Evolutionary conservation across 192 early-diverging fungal genomes (phyloP), one percentile per base, ranked within the genome.

Genomic region (Entomortierella beljakovae): DNA sequence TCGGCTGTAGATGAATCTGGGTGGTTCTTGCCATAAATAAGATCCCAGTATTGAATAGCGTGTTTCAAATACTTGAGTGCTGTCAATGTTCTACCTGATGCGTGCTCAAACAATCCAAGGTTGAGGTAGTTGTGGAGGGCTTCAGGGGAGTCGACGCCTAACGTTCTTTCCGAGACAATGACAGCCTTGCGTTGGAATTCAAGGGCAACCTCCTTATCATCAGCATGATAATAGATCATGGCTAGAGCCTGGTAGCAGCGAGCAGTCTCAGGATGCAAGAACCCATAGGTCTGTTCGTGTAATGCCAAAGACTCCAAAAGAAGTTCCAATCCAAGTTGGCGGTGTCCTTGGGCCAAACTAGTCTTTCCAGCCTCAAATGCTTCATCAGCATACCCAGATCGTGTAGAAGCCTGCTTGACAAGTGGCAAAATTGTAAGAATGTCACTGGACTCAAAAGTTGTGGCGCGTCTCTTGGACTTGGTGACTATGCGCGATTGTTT

Each of bases 241-340:
- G 98, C 94, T 48, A 97, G 84, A 18, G 89, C 87, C 15, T 89
- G 87, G 81, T 96, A 96, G 65, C 92, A 90, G 33, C 93, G 91
- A n/a, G 89, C 92, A 23, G 94, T 95, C 62, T 97, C 96, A 0
- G 92, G 87, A 66, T 99, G 96, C 61, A 98, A 73, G 62, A 95
- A 94, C 16, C 96, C 96, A 80, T 92, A 97, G 16, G 92, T 92
- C 81, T 98, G 96, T 84, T 99, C 98, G 77, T 95, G 95, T 23
- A 98, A 82, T 6, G 92, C 80, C 57, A 94, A 79, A 15, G 96
- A 92, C 80, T 98, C 95, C 29, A 88, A 63, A 62, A 96, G 79
- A 35, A 98, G 80, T 72, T 99, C 96, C 43, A 95, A 61, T 11
- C 93, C 96, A 35, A 92, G 52, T 64, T 92, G 84, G 55, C 87